A percentile compares a stretch with the other conserved stretches of the same genome.
Evolutionary conservation across 129 eudicot genomes (phyloP).

Genomic region (Ambrosia trifida): DNA sequence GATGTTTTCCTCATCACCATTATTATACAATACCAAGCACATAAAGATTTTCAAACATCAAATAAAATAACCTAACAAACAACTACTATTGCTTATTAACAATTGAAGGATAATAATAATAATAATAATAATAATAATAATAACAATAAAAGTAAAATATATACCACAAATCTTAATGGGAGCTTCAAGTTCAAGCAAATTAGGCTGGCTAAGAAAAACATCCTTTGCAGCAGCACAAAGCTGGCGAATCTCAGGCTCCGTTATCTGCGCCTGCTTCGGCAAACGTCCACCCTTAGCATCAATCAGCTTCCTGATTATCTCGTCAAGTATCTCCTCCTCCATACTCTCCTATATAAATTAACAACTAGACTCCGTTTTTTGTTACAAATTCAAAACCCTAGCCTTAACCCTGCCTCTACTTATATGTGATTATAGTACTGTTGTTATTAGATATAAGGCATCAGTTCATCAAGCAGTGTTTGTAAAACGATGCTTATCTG

Average conservation of each 20-base stretch:
- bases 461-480: background rate
- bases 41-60: background rate
- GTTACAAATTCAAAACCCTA: slow-evolving; percentile 29
- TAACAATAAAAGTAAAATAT: background rate
- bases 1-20: background rate
- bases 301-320: slow-evolving; percentile 51
- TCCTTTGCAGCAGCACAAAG: slow-evolving; percentile 64
- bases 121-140: background rate
- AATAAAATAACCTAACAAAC: background rate
- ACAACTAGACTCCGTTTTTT: background rate
- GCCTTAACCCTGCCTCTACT: slow-evolving; percentile 20
- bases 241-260: slow-evolving; percentile 67
- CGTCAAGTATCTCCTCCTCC: slow-evolving; percentile 62
- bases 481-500: background rate
- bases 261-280: slow-evolving; percentile 60
- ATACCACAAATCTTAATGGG: slow-evolving; percentile 84
- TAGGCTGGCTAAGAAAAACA: slow-evolving; percentile 68
- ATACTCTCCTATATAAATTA: slow-evolving; percentile 19
- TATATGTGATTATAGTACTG: background rate
- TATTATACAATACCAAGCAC: background rate
- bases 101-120: background rate
- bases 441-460: background rate
- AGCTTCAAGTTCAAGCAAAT: slow-evolving; percentile 80
- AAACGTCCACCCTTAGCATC: slow-evolving; percentile 61
- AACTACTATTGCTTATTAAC: no score